Evolutionary conservation across 805 yeast species (phyloP), one percentile per base, ranked within the genome.

Genomic region (Schwanniomyces sp.): DNA sequence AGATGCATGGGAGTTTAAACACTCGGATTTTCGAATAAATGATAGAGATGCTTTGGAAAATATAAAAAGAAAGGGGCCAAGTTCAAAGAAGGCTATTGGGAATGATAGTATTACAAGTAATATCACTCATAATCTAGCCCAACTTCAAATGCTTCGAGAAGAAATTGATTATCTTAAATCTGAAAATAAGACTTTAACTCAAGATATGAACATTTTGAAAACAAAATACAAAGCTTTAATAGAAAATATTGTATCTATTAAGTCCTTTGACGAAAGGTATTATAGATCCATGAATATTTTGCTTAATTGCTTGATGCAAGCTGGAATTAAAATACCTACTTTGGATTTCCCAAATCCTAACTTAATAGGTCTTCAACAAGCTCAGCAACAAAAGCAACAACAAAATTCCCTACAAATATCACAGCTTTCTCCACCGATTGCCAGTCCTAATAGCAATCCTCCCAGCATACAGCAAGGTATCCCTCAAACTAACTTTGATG

Each of bases 1-100:
- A 47, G 82, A 85, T 64, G 84, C 91, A 17, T 92, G 98, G 97
- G 97, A 92, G 64, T 92, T 94, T 72, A 83, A 84, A 61, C 98
- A 94, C 65, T 96, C 97, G 0, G 89, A 84, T 53, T 94, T 94
- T 66, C 80, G 80, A 54, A 80, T 81, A 29, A 85, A 88, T 64
- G 89, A 89, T 60, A 76, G 81, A 46, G 86, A 82, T n/a, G 82
- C 89, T 9, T 74, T 95, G 34, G 96, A 91, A 43, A 86, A 88
- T 54, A 94, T 94, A 61, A 89, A 88, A 59, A 72, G 97, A 41
- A 91, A 91, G 63, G 85, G 85, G 0, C 87, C 94, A 4, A 69
- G 74, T 12, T 72, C 75, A 46, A 82, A 80, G 54, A 79, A 81
- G 57, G 56, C 57, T 9, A 27, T 45, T 10, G 29, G 28, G 8